Percentiles rank a stretch among this genome's conserved stretches.
Evolutionary conservation across 495 filamentous ascomycete species (phyloP).

Genomic region (Viridothelium virens): DNA sequence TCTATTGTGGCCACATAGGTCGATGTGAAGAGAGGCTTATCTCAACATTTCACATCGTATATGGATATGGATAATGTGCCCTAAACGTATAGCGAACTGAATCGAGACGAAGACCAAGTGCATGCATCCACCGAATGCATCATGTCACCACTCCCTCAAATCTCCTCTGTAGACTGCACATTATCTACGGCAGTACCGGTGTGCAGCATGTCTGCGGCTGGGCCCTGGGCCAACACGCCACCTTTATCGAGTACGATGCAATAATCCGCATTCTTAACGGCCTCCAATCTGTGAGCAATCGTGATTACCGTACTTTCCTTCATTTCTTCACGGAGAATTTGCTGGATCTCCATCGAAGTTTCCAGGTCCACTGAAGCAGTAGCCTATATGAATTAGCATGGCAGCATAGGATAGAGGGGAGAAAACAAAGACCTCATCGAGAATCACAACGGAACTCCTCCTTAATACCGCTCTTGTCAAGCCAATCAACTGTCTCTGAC

Average conservation of each 20-base stretch:
- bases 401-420: background rate
- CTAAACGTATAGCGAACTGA: too few species aligned
- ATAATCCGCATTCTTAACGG: conserved; percentile 67
- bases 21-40: too few species aligned
- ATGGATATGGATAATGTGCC: too few species aligned
- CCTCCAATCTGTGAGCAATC: conserved; percentile 76
- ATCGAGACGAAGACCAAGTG: too few species aligned
- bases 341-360: conserved; percentile 70
- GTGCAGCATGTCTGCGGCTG: conserved; percentile 23
- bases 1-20: too few species aligned
- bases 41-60: too few species aligned
- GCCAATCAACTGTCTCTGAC: conserved; percentile 55
- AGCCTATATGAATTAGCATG: conserved; percentile 38
- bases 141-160: background rate
- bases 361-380: conserved; percentile 78
- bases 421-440: conserved; percentile 48
- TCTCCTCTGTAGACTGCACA: background rate
- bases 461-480: conserved; percentile 51
- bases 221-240: conserved; percentile 35
- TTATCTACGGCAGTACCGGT: background rate
- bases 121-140: background rate
- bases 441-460: conserved; percentile 51
- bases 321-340: conserved; percentile 66
- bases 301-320: conserved; percentile 73
- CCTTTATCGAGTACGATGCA: conserved; percentile 66